phyloP scores from a whole-genome alignment of 2,329 filamentous ascomycete species.

The Camillea tinctor region DNA sequence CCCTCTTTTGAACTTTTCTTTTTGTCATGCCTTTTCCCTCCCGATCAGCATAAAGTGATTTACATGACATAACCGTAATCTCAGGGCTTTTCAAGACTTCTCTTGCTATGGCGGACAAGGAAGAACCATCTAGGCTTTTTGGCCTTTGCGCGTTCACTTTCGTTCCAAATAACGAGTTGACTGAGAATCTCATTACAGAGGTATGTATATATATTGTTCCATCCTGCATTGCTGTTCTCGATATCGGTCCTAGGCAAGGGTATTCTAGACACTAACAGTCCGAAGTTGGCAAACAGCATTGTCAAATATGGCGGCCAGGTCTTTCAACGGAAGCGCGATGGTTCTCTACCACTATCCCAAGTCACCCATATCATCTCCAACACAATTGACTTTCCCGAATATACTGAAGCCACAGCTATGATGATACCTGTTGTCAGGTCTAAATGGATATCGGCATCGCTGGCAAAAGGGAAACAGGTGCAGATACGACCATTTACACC shows the following conservation, averaged over 20 bases:
- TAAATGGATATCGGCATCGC: conserved; percentile 72
- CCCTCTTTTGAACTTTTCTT: neutral
- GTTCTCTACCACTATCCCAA: conserved; percentile 45
- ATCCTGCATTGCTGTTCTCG: neutral
- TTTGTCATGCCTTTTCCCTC: conserved; percentile 3
- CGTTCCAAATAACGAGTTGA: conserved; percentile 26
- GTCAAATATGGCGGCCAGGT: conserved; percentile 51
- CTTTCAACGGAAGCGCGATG: conserved; percentile 46
- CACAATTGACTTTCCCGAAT: conserved; percentile 90
- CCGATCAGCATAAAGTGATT: no score
- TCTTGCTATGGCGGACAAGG: conserved; percentile 29
- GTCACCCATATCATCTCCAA: conserved; percentile 62
- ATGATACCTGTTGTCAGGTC: conserved; percentile 84
- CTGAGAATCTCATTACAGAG: conserved; percentile 23
- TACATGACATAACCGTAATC: neutral
- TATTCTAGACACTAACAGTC: conserved; percentile 12
- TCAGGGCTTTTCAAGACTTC: conserved; percentile 1
- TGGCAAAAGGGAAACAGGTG: conserved; percentile 67
- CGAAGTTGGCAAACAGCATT: conserved; percentile 43
- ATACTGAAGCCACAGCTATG: conserved; percentile 67
- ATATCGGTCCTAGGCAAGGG: neutral
- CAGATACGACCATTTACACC: conserved; percentile 85
- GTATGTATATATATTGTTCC: conserved; percentile 16
- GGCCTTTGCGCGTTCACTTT: conserved; percentile 29
- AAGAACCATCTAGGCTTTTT: conserved; percentile 25